Base-by-base conservation (phyloP, 2,329 filamentous ascomycete species). In the Lasiodiplodia theobromae region DNA sequence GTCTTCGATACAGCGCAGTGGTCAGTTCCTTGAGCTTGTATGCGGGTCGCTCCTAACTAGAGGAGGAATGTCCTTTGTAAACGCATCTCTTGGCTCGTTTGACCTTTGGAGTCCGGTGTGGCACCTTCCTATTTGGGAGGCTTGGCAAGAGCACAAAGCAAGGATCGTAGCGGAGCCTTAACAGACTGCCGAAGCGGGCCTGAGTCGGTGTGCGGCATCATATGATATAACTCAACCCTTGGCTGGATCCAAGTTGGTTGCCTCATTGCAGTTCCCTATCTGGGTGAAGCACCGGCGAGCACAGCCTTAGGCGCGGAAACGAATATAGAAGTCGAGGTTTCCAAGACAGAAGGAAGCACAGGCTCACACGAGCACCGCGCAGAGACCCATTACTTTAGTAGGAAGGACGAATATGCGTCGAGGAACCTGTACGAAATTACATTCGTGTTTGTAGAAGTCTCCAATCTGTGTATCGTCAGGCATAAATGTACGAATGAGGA, bases 11-110 rank as follows among this genome's bases (percentile, higher is more conserved):
- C 60, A 31, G 60, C 34, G 28, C 18, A 64, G 25, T 52, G 47
- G 7, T 49, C 47, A 21, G 47, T 52, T n/a, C 47, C 28, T 64
- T 51, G 23, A 38, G 10, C 6, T 49, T 38, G 60, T 12, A n/a
- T 64, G 60, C 47, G 60, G 60, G 60, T 64, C 60, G 52, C 44
- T 11, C 31, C 47, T 64, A 64, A 64, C 60, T 37, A 21, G 47
- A 64, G 47, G 37, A 31, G 60, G 60, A 64, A 64, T 64, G 60
- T 64, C 25, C 44, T 47, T 38, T 11, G 31, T 21, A n/a, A 4
- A 40, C 34, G 21, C 25, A 63, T 63, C 44, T 51, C 58, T 63
- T 63, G 58, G 58, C 58, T 63, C 58, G 54, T 57, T 57, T 57
- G 54, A 23, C 21, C 56, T 28, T 40, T 3, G 56, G 56, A 25